Base-by-base conservation (phyloP, 345 rosid genomes). In the Syzygium jambos region DNA sequence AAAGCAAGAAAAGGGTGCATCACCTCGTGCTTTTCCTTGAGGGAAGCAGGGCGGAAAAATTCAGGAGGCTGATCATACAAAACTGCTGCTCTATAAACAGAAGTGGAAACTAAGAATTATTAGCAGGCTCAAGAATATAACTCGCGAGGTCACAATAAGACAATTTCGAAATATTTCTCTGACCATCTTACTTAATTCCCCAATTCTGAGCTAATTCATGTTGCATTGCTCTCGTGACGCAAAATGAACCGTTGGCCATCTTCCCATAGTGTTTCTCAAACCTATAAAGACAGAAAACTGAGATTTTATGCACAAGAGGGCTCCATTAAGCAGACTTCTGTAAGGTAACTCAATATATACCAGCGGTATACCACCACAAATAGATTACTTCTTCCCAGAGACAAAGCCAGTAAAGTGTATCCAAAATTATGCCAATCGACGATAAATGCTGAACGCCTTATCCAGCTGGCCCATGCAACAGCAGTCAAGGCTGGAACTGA, bases 351-450 rank as follows among this genome's bases (percentile, higher is more conserved):
- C 34, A 87, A 84, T 59, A 73, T 78, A 52, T 92, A 96, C 99
- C 99, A 98, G 59, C 87, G 97, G 87, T 98, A 98, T 87, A 95
- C 91, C 77, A 98, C 92, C 86, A 96, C 98, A 87, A 98, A 91
- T 59, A 85, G 86, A 91, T 94, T 95, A 90, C 91, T 95, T 89
- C 99, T 94, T 89, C 99, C 99, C 51, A 98, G 89, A 19, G 99
- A 96, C 89, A 98, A 90, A n/a, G 95, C 95, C 89, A 98, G 91
- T 91, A 98, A 91, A 4, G 99, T 96, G 86, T 95, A 98, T 89
- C 99, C 99, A 93, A 95, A 98, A 86, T 98, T 98, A 90, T 98
- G 99, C 99, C 99, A 98, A 91, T 98, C 99, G 22, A 98, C 91
- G 77, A 98, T 85, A 91, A 95, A 94, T 2, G 95, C 92, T 9